Conservation (phyloP, 768 basidiomycete genomes). For the Suillus cothurnatus region DNA sequence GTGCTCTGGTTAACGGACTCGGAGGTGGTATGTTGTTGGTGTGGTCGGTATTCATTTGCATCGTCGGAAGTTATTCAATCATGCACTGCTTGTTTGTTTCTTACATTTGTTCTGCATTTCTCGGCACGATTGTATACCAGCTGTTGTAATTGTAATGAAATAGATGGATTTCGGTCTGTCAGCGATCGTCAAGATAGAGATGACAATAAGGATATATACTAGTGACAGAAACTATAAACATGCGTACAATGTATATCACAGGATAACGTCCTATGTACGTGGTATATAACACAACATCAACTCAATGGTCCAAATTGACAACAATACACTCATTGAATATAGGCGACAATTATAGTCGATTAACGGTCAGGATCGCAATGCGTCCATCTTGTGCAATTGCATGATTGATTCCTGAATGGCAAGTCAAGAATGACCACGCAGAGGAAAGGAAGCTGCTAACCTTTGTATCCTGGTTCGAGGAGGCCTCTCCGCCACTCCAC, state of each 20-base stretch:
- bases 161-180: constrained; percentile 2
- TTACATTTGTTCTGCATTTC: constrained; percentile 4
- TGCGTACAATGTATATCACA: background rate
- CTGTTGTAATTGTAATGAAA: constrained; percentile 23
- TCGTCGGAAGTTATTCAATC: constrained; percentile 8
- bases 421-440: background rate
- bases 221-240: background rate
- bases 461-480: constrained; percentile 66
- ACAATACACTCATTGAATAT: background rate
- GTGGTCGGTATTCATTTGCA: background rate
- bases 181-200: background rate
- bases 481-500: constrained; percentile 77
- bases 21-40: background rate
- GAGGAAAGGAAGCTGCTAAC: constrained; percentile 37
- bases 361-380: constrained; percentile 76
- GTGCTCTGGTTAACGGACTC: constrained; percentile 70
- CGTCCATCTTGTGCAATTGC: constrained; percentile 80
- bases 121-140: constrained; percentile 16
- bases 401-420: constrained; percentile 69
- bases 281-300: constrained; percentile 7
- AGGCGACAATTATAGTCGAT: constrained; percentile 38
- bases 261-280: background rate
- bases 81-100: constrained; percentile 10
- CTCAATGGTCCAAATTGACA: background rate
- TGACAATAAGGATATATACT: background rate